Evolutionary conservation across 1,284 basidiomycete genomes (phyloP), one percentile per base, ranked within the genome.

Genomic region (Neolentinus lepideus): DNA sequence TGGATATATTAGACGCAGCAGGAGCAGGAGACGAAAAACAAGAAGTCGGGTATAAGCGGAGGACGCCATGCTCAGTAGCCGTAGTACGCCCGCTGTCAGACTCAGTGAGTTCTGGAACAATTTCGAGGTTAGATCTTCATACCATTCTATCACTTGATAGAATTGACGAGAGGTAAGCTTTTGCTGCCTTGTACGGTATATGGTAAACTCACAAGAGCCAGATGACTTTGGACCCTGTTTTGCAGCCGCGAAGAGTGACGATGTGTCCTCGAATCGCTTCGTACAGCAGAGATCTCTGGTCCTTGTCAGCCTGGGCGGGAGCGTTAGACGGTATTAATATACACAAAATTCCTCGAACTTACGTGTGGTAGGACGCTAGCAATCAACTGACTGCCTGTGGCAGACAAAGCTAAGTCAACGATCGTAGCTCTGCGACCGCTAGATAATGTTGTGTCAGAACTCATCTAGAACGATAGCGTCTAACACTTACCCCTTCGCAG

Each of bases 201-300:
- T 26, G 11, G 4, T 43, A 16, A 8, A 80, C 88, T 59, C 69
- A 90, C 88, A 92, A 92, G 52, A 92, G 75, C 90, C 89, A 92
- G 64, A 91, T 91, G 62, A 91, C 88, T 64, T 90, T 90, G 0
- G 89, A 91, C 25, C 89, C 89, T 1, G 90, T 90, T 74, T 91
- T 91, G 66, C 88, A 91, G 26, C 89, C 89, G 31, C 90, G 81
- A 24, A 92, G 75, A 14, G 90, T 92, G 52, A 92, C 89, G 58
- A 91, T 89, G 63, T 92, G 90, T 1, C 88, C 86, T 38, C 85
- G 79, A 61, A 92, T 90, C 58, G 90, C 90, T 33, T 91, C 89
- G 64, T 90, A 90, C 27, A 92, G 72, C 57, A 83, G 67, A 9
- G 84, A 79, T 27, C 89, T 80, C 67, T 92, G 89, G 52, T 90